Evolutionary conservation across 1,284 basidiomycete species (phyloP).

Genomic region (Inonotus obliquus): DNA sequence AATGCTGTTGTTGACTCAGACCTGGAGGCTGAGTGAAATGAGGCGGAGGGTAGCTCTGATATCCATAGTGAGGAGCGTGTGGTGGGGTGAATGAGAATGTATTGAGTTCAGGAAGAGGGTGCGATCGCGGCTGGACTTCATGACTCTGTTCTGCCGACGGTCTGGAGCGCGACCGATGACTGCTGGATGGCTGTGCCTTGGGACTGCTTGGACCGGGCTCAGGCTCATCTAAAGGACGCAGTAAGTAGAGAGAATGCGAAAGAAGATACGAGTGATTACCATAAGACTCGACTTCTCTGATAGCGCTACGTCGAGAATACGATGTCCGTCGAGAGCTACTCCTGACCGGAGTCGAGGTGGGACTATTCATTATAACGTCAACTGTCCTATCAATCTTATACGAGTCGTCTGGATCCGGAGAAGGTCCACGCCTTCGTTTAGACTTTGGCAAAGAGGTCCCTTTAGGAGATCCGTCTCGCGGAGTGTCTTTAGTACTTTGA

Average conservation of each 20-base stretch:
- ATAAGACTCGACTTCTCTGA: background rate
- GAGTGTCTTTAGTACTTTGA: background rate
- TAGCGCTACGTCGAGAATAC: background rate
- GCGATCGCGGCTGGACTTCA: background rate
- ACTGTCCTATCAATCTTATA: background rate
- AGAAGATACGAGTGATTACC: background rate
- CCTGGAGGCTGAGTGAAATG: background rate
- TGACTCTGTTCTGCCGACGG: background rate
- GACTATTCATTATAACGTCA: background rate
- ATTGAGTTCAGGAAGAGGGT: background rate
- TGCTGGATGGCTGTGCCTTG: background rate
- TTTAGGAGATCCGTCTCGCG: background rate
- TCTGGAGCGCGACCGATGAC: background rate
- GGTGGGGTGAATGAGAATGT: background rate
- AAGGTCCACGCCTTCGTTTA: conserved; percentile 7
- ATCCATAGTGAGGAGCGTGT: background rate
- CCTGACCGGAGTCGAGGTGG: background rate
- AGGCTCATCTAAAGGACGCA: background rate
- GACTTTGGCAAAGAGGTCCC: background rate
- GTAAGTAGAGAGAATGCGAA: background rate
- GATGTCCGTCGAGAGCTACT: background rate
- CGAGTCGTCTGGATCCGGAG: background rate
- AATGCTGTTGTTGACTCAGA: background rate
- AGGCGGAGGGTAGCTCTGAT: background rate
- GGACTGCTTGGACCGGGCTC: background rate